Conservation (phyloP, 352 stramenopile species). For the Sclerospora graminicola region DNA sequence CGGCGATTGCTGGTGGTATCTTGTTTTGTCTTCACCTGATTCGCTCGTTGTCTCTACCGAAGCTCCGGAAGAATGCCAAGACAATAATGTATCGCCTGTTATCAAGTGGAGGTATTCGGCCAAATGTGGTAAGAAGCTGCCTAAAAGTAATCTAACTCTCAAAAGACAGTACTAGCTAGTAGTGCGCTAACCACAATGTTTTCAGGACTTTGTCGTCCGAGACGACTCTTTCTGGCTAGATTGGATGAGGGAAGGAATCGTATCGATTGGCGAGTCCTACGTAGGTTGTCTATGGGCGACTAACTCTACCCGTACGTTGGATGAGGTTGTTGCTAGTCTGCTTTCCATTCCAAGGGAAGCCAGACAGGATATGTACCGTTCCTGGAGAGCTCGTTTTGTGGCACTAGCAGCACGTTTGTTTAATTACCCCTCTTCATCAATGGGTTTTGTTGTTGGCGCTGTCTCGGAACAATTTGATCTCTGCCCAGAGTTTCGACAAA, state of each 20-base stretch:
- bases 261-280: constrained; percentile 78
- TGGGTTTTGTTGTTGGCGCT: constrained; percentile 52
- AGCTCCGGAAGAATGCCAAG: constrained; percentile 54
- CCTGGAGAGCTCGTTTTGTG: constrained; percentile 69
- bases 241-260: constrained; percentile 79
- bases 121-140: constrained; percentile 30
- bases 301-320: constrained; percentile 39
- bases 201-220: constrained; percentile 66
- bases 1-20: constrained; percentile 41
- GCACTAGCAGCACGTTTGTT: constrained; percentile 63
- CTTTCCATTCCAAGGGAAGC: constrained; percentile 77
- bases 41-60: constrained; percentile 62
- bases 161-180: too few relatives aligned
- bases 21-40: constrained; percentile 57
- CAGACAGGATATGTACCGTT: constrained; percentile 80
- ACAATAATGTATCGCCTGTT: constrained; percentile 67
- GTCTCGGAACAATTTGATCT: constrained; percentile 71
- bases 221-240: constrained; percentile 79
- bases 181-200: neutral
- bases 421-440: constrained; percentile 64
- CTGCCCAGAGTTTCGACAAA: constrained; percentile 47
- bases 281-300: constrained; percentile 62
- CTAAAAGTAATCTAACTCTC: neutral
- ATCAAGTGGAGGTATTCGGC: constrained; percentile 43
- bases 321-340: constrained; percentile 61